A percentile compares a stretch with the other conserved stretches of the same genome.
Conservation (phyloP, 192 early-diverging fungal species). For the Endogone sp. region DNA sequence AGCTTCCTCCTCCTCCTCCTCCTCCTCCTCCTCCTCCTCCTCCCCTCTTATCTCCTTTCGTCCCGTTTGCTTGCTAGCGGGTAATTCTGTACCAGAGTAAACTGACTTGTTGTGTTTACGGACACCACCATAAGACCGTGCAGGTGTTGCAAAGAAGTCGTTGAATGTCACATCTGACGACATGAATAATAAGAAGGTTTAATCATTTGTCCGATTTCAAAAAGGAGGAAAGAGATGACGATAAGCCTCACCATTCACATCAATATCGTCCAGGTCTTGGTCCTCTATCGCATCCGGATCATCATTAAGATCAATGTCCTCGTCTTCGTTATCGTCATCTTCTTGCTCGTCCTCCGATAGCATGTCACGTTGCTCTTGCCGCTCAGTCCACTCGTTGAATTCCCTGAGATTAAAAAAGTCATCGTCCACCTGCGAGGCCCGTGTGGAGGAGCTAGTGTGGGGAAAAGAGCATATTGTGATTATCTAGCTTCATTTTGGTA, state of each 20-base stretch:
- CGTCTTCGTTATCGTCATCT: slow-evolving; percentile 58
- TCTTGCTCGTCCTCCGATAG: slow-evolving; percentile 46
- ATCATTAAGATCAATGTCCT: slow-evolving; percentile 63
- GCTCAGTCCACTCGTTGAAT: slow-evolving; percentile 81
- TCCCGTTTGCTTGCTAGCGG: slow-evolving; percentile 22
- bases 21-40: slow-evolving; percentile 37
- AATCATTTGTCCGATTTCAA: background rate
- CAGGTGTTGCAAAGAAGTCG: slow-evolving; percentile 81
- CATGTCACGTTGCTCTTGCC: slow-evolving; percentile 55
- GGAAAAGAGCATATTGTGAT: background rate
- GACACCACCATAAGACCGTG: slow-evolving; percentile 25
- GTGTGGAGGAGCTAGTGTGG: background rate
- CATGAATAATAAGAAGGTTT: background rate
- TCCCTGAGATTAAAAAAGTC: slow-evolving; percentile 92
- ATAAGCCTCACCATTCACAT: slow-evolving; percentile 52
- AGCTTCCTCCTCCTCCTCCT: slow-evolving; percentile 44
- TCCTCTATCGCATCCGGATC: slow-evolving; percentile 62
- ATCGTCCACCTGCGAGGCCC: slow-evolving; percentile 76
- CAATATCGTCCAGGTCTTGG: slow-evolving; percentile 57
- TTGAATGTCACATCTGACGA: slow-evolving; percentile 70
- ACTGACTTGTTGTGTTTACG: background rate
- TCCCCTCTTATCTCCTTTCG: slow-evolving; percentile 35
- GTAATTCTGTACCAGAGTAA: slow-evolving; percentile 19
- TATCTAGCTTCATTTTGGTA: background rate
- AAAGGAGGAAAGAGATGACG: slow-evolving; percentile 1